Evolutionary conservation across 805 yeast genomes (phyloP).

Genomic region (Candida golubevii): DNA sequence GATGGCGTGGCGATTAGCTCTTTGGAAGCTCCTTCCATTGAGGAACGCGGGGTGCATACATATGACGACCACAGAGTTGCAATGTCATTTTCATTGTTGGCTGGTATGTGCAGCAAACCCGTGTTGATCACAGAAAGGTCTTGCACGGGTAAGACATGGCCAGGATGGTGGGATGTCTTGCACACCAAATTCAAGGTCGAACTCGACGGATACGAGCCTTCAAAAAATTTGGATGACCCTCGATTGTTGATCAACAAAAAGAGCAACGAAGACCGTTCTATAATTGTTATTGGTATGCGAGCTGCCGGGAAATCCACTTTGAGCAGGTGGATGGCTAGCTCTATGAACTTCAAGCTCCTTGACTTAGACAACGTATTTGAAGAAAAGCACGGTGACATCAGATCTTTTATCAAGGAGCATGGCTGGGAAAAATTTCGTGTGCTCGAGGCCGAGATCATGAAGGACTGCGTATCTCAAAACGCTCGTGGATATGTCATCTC

Average conservation of each 20-base stretch:
- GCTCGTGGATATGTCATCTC: constrained; percentile 64
- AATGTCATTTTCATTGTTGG: constrained; percentile 88
- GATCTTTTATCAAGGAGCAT: constrained; percentile 52
- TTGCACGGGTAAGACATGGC: constrained; percentile 98
- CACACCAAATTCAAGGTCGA: constrained; percentile 61
- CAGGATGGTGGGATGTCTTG: constrained; percentile 98
- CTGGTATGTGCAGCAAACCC: constrained; percentile 62
- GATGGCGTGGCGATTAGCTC: constrained; percentile 56
- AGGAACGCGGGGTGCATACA: constrained; percentile 59
- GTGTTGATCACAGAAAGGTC: constrained; percentile 80
- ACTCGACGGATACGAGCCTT: constrained; percentile 66
- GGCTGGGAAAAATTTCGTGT: constrained; percentile 90
- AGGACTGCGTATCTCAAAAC: constrained; percentile 41
- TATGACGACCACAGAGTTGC: constrained; percentile 98
- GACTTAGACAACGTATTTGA: constrained; percentile 80
- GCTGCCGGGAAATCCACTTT: constrained; percentile 94
- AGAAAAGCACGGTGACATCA: constrained; percentile 49
- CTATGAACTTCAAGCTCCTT: constrained; percentile 60
- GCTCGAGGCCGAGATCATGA: constrained; percentile 55
- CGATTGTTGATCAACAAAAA: constrained; percentile 18
- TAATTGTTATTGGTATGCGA: constrained; percentile 92
- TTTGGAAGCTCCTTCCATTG: constrained; percentile 50
- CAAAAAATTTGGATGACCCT: constrained; percentile 15
- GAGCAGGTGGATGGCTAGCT: constrained; percentile 71
- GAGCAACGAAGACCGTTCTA: constrained; percentile 47